These are phyloP conservation scores for Ilyonectria sp. DNA, from an alignment of 2,329 filamentous ascomycete species.

Conservation along the genomic window DNA sequence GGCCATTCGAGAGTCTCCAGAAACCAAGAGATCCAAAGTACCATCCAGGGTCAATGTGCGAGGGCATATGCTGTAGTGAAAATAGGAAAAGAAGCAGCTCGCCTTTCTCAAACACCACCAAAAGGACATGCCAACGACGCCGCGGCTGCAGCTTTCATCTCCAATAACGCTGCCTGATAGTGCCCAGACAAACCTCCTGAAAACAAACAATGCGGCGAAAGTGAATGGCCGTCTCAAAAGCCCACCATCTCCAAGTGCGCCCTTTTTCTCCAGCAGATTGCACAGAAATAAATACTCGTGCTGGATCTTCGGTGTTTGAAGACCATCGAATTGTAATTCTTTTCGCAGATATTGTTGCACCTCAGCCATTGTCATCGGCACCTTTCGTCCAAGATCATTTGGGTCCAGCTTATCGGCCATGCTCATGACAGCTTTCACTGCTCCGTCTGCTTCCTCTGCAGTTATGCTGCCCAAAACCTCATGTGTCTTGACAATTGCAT, in stretches of 20 bases:
- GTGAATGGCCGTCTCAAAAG: background rate
- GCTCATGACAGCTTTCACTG: constrained; percentile 14
- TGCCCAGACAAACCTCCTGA: background rate
- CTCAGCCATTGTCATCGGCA: constrained; percentile 10
- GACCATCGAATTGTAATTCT: background rate
- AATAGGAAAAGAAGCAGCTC: constrained; percentile 14
- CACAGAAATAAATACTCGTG: background rate
- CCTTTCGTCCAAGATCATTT: constrained; percentile 11
- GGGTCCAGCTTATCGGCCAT: constrained; percentile 27
- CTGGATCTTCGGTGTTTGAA: background rate
- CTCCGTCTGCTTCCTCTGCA: constrained; percentile 1
- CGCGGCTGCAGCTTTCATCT: background rate
- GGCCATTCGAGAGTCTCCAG: constrained; percentile 2
- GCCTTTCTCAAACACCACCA: constrained; percentile 10
- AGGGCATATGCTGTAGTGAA: constrained; percentile 22
- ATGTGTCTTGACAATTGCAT: constrained; percentile 18
- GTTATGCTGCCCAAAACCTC: constrained; percentile 4
- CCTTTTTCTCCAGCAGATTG: background rate
- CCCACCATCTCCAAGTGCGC: background rate
- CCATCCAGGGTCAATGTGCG: constrained; percentile 11
- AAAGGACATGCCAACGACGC: background rate
- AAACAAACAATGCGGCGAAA: background rate
- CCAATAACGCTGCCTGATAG: background rate
- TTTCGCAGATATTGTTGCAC: constrained; percentile 13
- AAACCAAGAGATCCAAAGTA: constrained; percentile 11